Base-by-base conservation (phyloP, 176 grass and related monocot species). In the Raddia guianensis region DNA sequence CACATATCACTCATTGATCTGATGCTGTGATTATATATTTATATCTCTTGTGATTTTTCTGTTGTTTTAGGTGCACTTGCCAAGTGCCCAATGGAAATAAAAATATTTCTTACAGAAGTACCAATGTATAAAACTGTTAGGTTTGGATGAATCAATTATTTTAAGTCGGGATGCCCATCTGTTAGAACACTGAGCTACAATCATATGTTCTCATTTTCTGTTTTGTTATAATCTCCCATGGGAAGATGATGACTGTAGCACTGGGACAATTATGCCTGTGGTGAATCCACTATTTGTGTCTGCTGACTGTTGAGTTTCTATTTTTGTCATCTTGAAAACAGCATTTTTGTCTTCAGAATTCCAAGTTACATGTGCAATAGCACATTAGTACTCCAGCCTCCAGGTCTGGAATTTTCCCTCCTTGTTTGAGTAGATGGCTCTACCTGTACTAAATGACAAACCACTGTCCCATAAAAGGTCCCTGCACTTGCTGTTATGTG, bases 391-490 rank as follows among this genome's bases (percentile, higher is more conserved):
- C 3, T 40, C 37, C 37, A 40, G 37, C 55, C 10, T 53, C 35
- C 32, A 52, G 8, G 62, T 66, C 74, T 52, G 34, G 9, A 40
- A 16, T 62, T 54, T 47, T 49, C 58, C 43, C 53, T 74, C 80
- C 40, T 68, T 12, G 70, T 66, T 66, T 57, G 71, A 57, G 54
- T 82, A 32, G 48, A 80, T 57, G 40, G 13, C 16, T 74, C 61
- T 74, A 18, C 75, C 44, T 3, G 15, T 10, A 46, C 33, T 52
- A 79, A 64, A 80, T 89, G 27, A 75, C 63, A 76, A 80, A 56
- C 13, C 76, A 58, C 57, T 76, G 54, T 68, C 63, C 15, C 49
- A 27, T 75, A 42, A 80, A 80, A 75, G 70, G 35, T 56, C 21
- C 70, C 87, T 0, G 14, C 60, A 10, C 63, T 34, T 48, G 57